Evolutionary conservation across 176 grass and related monocot species (phyloP), one percentile per base, ranked within the genome.

Genomic region (Elaeis guineensis): DNA sequence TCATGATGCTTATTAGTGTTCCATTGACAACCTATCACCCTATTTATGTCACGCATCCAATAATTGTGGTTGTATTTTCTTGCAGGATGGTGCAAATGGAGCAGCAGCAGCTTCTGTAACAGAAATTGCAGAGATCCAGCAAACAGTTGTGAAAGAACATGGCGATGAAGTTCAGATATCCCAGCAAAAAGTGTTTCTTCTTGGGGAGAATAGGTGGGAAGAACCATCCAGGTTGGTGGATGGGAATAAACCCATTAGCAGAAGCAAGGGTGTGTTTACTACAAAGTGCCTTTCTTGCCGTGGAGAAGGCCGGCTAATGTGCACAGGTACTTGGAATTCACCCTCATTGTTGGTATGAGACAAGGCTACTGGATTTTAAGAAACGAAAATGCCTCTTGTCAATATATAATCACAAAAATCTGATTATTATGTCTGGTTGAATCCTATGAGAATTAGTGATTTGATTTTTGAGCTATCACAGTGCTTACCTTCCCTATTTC

Each of bases 161-260:
- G 78, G 72, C 21, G 74, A 51, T 66, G 57, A 69, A 75, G 61
- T 69, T 6, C 73, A 77, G n/a, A 50, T 80, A 17, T 76, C 75
- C 23, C 61, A 85, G 17, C 51, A 82, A 25, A 80, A 63, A 71
- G 93, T 97, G 60, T 97, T 91, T 75, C 79, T 97, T 69, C 66
- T 97, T 15, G 93, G 93, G 23, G 93, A 97, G 76, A 97, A 97
- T 70, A 76, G 93, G 55, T 97, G 93, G 93, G 93, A 97, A 80
- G 93, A 97, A 17, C 63, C 84, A 25, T 73, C 93, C 59, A 97
- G 78, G 28, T 48, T 97, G 19, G 63, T 73, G 44, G 44, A 74
- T 52, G 85, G 70, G 56, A 80, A 85, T 65, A 84, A 65, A 73
- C 55, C 73, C 30, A 16, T 55, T 48, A 72, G 19, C 55, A 75